Evolutionary conservation across 2,329 filamentous ascomycete genomes (phyloP).

Genomic region (Paraphaeosphaeria minitans): DNA sequence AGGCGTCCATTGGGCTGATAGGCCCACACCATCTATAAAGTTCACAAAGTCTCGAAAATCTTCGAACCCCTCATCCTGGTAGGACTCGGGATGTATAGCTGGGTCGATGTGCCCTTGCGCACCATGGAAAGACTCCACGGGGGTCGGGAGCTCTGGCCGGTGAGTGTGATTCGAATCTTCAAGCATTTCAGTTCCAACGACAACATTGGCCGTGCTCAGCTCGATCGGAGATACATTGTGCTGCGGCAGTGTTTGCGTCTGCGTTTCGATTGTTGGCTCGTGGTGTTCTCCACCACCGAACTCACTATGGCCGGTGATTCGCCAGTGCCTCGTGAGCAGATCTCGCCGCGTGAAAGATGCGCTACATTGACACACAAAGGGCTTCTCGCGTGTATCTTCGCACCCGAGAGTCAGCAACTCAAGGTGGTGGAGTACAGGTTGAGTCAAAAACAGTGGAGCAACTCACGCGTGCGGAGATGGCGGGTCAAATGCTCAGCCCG

Average conservation of each 20-base stretch:
- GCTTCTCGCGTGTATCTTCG: constrained; percentile 39
- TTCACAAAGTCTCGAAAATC: constrained; percentile 41
- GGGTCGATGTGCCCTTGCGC: constrained; percentile 21
- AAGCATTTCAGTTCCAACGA: constrained; percentile 9
- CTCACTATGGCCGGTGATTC: constrained; percentile 31
- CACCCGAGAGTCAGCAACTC: constrained; percentile 17
- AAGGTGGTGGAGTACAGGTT: neutral
- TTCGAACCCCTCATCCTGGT: constrained; percentile 33
- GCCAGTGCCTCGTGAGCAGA: constrained; percentile 39
- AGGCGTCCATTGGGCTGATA: constrained; percentile 39
- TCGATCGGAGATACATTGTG: constrained; percentile 3
- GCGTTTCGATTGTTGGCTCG: constrained; percentile 1
- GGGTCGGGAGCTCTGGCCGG: constrained; percentile 21
- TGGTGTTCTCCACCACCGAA: constrained; percentile 5
- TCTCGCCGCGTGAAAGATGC: constrained; percentile 36
- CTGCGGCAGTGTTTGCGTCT: neutral
- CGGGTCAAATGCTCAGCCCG: constrained; percentile 38
- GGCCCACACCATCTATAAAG: constrained; percentile 40
- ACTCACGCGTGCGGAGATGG: constrained; percentile 40
- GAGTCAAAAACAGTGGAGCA: constrained; percentile 10
- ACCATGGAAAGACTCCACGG: constrained; percentile 17
- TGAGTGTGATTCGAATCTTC: constrained; percentile 12
- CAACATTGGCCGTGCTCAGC: constrained; percentile 8
- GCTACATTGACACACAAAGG: constrained; percentile 35
- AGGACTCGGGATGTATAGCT: constrained; percentile 15